Evolutionary conservation across 345 rosid genomes (phyloP), one percentile per base, ranked within the genome.

Genomic region (Kernera saxatilis): DNA sequence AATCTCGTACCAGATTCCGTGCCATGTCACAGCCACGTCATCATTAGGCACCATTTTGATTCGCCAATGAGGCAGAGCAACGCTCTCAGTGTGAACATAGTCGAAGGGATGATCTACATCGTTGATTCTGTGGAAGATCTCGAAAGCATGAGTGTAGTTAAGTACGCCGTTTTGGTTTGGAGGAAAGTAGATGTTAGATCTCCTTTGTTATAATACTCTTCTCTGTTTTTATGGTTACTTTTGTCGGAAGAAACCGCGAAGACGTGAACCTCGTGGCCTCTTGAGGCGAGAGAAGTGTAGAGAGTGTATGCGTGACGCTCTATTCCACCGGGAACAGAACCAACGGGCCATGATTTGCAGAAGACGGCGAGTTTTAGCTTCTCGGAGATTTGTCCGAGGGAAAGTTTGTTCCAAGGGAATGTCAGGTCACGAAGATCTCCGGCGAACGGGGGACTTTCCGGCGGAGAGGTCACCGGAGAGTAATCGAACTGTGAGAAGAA

Each of bases 301-400:
- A 91, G 79, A 30, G 88, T 81, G 18, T 79, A 70, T 6, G 96
- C 93, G 39, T 91, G 96, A 49, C 92, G 83, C 71, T 91, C 89
- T 87, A 89, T 86, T 7, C 96, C 96, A 2, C 92, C 90, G 0
- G 93, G 86, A 51, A 73, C 68, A 4, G 88, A 81, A 17, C 79
- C 84, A 22, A 80, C 73, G 1, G 96, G 97, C 96, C 96, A 89
- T 62, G 87, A 79, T 69, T 86, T 83, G 71, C 90, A 83, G 77
- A 89, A 89, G 17, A 82, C 84, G 0, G 93, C 92, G 59, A 87
- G 84, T 77, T 82, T 88, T 13, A 91, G 83, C 84, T 82, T 85
- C 84, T 84, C 85, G 6, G 54, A 36, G 12, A 76, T 51, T 3
- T 77, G 79, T 25, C 87, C 89, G 1, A 88, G 80, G 53, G 88